These are phyloP conservation scores for Monosporascus ibericus DNA, from an alignment of 2,329 filamentous ascomycete genomes.

Conservation along the genomic window DNA sequence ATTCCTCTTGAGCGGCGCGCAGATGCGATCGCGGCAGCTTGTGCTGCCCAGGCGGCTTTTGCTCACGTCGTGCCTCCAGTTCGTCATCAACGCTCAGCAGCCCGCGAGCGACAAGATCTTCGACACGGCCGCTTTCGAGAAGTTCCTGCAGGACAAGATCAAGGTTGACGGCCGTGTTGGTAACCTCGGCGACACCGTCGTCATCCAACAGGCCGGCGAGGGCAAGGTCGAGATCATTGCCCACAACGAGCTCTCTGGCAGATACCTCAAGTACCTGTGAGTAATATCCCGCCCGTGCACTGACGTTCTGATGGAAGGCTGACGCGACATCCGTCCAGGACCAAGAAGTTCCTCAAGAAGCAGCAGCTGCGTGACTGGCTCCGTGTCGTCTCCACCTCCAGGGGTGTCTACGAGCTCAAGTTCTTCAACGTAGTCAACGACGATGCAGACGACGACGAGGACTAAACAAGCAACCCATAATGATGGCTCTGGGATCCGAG, in stretches of 20 bases:
- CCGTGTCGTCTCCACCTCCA: constrained; percentile 94
- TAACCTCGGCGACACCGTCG: constrained; percentile 91
- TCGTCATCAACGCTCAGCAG: constrained; percentile 99
- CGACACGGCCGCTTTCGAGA: constrained; percentile 96
- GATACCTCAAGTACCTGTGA: constrained; percentile 99
- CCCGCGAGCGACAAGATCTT: constrained; percentile 99
- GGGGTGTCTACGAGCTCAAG: constrained; percentile 98
- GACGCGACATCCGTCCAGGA: constrained; percentile 46
- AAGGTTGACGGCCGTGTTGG: constrained; percentile 98
- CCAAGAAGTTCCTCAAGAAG: constrained; percentile 99
- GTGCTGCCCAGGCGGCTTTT: too few species aligned
- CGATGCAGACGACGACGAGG: constrained; percentile 95
- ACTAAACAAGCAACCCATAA: constrained; percentile 55
- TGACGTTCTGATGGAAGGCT: not conserved
- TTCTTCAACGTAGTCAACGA: constrained; percentile 99
- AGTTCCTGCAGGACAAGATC: constrained; percentile 99
- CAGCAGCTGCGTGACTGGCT: constrained; percentile 99
- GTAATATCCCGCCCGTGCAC: constrained; percentile 29
- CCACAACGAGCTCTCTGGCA: constrained; percentile 95
- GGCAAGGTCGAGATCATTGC: constrained; percentile 98
- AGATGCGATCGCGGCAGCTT: not conserved
- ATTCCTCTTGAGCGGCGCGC: not conserved
- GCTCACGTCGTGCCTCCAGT: constrained; percentile 45
- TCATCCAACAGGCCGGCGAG: constrained; percentile 85
- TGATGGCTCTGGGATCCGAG: not conserved